These are phyloP conservation scores for Graphium sp. DNA, from an alignment of 2,329 filamentous ascomycete species.

Conservation along the genomic window DNA sequence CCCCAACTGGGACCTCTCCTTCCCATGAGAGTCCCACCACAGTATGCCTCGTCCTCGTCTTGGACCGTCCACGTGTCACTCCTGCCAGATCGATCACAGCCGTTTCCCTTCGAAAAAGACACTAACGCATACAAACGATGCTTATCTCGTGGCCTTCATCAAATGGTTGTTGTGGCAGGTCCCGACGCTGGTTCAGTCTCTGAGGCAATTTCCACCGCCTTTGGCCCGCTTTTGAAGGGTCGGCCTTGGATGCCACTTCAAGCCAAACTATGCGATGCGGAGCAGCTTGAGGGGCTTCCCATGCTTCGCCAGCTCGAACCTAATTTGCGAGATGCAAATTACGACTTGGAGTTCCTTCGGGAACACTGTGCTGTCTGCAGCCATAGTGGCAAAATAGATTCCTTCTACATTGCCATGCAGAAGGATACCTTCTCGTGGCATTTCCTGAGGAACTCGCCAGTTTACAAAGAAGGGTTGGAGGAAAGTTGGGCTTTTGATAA, in stretches of 20 bases:
- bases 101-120: constrained; percentile 45
- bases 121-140: constrained; percentile 44
- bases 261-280: constrained; percentile 38
- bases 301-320: constrained; percentile 38
- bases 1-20: no score
- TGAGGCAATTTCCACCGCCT: constrained; percentile 28
- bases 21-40: no score
- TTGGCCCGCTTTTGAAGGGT: constrained; percentile 28
- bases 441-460: constrained; percentile 26
- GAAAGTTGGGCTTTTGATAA: constrained; percentile 34
- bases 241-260: constrained; percentile 41
- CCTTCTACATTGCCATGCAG: constrained; percentile 41
- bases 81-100: constrained; percentile 32
- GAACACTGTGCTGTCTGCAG: constrained; percentile 38
- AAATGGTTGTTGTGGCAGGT: constrained; percentile 35
- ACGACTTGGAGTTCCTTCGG: constrained; percentile 32
- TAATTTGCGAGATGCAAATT: constrained; percentile 20
- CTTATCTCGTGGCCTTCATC: constrained; percentile 40
- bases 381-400: constrained; percentile 35
- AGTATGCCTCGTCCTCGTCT: constrained; percentile 16
- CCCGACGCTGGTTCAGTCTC: constrained; percentile 29
- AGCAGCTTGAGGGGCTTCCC: constrained; percentile 34
- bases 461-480: constrained; percentile 34
- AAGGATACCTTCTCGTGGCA: constrained; percentile 38
- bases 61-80: constrained; percentile 47